Evolutionary conservation across 257 asterid species (phyloP).

Genomic region (Knoxia roxburghii): DNA sequence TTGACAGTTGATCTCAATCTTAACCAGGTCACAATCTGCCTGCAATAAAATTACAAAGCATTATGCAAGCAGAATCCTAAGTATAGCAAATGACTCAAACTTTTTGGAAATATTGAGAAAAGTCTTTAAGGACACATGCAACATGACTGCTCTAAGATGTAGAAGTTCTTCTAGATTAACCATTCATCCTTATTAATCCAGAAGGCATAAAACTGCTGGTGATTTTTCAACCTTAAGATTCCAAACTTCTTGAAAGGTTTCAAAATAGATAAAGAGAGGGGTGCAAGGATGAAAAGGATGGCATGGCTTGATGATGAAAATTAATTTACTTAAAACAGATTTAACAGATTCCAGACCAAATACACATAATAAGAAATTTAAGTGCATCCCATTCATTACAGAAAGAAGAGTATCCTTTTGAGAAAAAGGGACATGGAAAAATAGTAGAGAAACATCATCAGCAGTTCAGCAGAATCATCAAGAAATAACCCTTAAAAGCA

Average conservation of each 20-base stretch:
- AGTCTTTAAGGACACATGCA: too few species aligned
- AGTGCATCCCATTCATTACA: neutral
- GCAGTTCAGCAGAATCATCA: neutral
- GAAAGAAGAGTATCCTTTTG: neutral
- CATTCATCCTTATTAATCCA: too few species aligned
- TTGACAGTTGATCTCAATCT: slow-evolving; percentile 60
- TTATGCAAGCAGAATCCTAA: neutral
- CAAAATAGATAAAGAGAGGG: neutral
- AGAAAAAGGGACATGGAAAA: neutral
- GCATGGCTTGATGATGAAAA: neutral
- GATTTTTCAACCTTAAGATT: too few species aligned
- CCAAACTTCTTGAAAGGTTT: neutral
- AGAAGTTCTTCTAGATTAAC: neutral
- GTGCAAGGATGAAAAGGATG: neutral
- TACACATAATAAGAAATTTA: neutral
- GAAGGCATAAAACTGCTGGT: too few species aligned
- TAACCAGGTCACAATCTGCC: slow-evolving; percentile 54
- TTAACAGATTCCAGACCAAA: neutral
- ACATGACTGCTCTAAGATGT: neutral
- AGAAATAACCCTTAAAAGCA: neutral
- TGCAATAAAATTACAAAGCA: slow-evolving; percentile 36
- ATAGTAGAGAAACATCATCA: neutral
- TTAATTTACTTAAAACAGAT: neutral
- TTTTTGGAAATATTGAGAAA: neutral
- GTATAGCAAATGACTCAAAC: neutral